These are phyloP conservation scores for Candida silvatica DNA, from an alignment of 805 yeast genomes.

Conservation along the genomic window DNA sequence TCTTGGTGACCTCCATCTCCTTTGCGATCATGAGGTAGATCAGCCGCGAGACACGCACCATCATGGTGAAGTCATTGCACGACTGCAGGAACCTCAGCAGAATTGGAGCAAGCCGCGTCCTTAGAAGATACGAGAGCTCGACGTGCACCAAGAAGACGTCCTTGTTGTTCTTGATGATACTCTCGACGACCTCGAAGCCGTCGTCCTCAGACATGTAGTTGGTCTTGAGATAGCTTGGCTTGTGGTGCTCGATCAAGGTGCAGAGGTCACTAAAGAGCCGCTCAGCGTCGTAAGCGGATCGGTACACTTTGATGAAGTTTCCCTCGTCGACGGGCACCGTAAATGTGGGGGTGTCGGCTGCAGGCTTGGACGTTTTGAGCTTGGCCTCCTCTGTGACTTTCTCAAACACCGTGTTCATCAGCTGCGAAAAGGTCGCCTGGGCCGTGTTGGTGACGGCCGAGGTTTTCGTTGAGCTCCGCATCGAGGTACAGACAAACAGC, in stretches of 20 bases:
- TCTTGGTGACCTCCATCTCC: slow-evolving; percentile 51
- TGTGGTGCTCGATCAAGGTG: slow-evolving; percentile 48
- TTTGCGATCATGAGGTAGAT: slow-evolving; percentile 53
- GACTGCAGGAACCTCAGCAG: slow-evolving; percentile 57
- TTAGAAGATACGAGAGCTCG: slow-evolving; percentile 59
- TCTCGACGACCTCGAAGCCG: slow-evolving; percentile 79
- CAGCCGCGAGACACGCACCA: slow-evolving; percentile 69
- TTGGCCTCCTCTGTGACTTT: slow-evolving; percentile 36
- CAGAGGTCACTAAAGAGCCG: slow-evolving; percentile 69
- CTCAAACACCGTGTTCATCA: slow-evolving; percentile 73
- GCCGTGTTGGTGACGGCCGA: slow-evolving; percentile 85
- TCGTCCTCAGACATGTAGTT: slow-evolving; percentile 50
- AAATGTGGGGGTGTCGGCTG: slow-evolving; percentile 13
- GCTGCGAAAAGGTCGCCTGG: slow-evolving; percentile 84
- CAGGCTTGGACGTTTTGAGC: background rate
- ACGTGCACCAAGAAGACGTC: slow-evolving; percentile 43
- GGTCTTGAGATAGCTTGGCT: slow-evolving; percentile 45
- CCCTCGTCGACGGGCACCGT: slow-evolving; percentile 40
- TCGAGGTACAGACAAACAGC: slow-evolving; percentile 59
- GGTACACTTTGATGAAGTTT: slow-evolving; percentile 32
- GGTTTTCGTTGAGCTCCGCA: slow-evolving; percentile 61
- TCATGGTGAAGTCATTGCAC: slow-evolving; percentile 53
- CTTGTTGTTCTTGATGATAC: slow-evolving; percentile 58
- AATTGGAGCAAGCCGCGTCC: slow-evolving; percentile 68
- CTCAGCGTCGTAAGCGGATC: slow-evolving; percentile 60